A percentile compares a stretch with the other conserved stretches of the same genome.
phyloP scores from a whole-genome alignment of 257 asterid genomes.

The Jacaranda copaia region DNA sequence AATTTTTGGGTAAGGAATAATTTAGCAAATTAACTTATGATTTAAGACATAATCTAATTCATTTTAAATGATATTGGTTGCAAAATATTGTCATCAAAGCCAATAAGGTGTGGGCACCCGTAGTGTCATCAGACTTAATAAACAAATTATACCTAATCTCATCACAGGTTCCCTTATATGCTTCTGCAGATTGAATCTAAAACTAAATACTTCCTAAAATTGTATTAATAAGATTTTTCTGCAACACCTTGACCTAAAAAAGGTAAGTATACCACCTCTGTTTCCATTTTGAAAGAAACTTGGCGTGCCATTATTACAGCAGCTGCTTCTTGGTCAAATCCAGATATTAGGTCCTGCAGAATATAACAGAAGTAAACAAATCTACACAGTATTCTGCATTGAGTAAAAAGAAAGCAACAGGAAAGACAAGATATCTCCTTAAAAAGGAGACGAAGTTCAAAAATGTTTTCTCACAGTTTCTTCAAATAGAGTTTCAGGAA shows the following conservation, averaged over 20 bases:
- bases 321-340: conserved; percentile 99
- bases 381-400: not conserved
- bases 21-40: not conserved
- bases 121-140: not conserved
- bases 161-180: conserved; percentile 26
- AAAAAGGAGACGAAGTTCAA: not conserved
- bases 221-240: conserved; percentile 5
- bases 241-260: conserved; percentile 29
- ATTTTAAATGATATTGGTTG: conserved; percentile 17
- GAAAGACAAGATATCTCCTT: conserved; percentile 17
- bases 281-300: conserved; percentile 95
- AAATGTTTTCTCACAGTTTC: conserved; percentile 9
- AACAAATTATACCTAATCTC: conserved; percentile 25
- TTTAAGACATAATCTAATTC: not conserved
- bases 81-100: conserved; percentile 16
- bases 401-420: conserved; percentile 13
- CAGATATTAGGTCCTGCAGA: conserved; percentile 87
- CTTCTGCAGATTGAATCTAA: conserved; percentile 24
- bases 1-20: not conserved
- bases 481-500: not conserved
- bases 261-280: conserved; percentile 68
- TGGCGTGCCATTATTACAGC: conserved; percentile 96
- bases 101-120: conserved; percentile 23
- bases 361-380: conserved; percentile 35
- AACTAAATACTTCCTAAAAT: conserved; percentile 13